Base-by-base conservation (phyloP, 495 filamentous ascomycete species). In the Hypomontagnella submonticulosa region DNA sequence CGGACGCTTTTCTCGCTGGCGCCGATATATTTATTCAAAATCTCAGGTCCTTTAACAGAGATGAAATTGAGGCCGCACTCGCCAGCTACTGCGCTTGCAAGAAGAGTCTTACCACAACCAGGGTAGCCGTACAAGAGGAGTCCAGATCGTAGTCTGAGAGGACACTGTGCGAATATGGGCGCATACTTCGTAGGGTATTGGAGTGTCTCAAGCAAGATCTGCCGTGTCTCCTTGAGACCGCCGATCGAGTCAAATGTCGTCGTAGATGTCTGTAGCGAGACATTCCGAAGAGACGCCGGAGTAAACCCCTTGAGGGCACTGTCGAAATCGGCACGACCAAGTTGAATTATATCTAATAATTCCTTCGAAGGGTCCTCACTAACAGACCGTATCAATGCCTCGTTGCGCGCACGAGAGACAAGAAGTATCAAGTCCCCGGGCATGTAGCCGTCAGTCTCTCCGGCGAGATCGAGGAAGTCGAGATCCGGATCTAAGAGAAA, bases 41-140 rank as follows among this genome's bases (percentile, higher is more conserved):
- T 97, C 77, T 99, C 96, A 3, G 95, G 96, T 4, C 95, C 95
- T 75, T 98, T 98, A 57, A 99, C 96, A 54, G 88, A 92, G 79
- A 99, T 98, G 80, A 98, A 98, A 74, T 97, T 98, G 69, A 98
- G 85, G 0, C 94, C 94, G 71, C 93, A 97, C 74, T 98, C 95
- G 53, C 93, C 93, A 4, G 95, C 95, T 2, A 99, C 93, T 2
- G 96, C 96, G 54, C 88, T 91, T 3, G 95, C 95, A 1, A 98
- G 85, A 6, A 98, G 83, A 0, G 95, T 99, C 77, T 99, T 99
- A 61, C 95, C 95, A 67, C 95, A 97, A 10, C 95, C 95, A 2
- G 95, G 95, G 72, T 90, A 97, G 37, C 95, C 95, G 71, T 98
- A 99, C 3, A 99, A 80, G 8, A 99, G 83, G 0, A 99, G 80